These are phyloP conservation scores for Fraxinus velutina DNA, from an alignment of 305 asterid genomes.

Conservation along the genomic window DNA sequence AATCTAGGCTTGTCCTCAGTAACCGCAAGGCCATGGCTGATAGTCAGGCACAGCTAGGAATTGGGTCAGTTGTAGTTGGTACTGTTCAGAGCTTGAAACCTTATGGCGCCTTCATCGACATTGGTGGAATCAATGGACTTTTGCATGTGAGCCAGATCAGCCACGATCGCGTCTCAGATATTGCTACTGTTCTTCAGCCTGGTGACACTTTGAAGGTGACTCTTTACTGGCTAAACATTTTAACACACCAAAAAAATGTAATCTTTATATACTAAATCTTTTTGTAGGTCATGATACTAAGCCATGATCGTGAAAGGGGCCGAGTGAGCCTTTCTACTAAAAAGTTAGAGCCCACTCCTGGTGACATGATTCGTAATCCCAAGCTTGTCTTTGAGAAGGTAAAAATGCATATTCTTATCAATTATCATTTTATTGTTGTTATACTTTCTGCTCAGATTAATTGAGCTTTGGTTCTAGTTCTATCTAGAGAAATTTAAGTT, in stretches of 20 bases:
- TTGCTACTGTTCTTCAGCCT: slow-evolving; percentile 87
- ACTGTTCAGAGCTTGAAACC: slow-evolving; percentile 94
- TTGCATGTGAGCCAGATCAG: slow-evolving; percentile 93
- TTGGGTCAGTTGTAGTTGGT: slow-evolving; percentile 86
- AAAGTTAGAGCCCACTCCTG: slow-evolving; percentile 97
- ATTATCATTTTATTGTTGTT: neutral
- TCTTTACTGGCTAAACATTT: neutral
- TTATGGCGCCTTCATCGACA: slow-evolving; percentile 92
- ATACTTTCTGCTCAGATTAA: neutral
- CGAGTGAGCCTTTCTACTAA: slow-evolving; percentile 91
- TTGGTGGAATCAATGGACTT: slow-evolving; percentile 92
- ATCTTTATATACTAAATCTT: slow-evolving; percentile 18
- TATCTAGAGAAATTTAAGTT: neutral
- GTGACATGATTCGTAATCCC: slow-evolving; percentile 98
- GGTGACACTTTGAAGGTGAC: slow-evolving; percentile 87
- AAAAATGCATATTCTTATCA: slow-evolving; percentile 5
- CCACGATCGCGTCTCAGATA: slow-evolving; percentile 89
- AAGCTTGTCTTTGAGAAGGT: slow-evolving; percentile 92
- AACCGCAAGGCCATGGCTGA: slow-evolving; percentile 96
- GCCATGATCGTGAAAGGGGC: slow-evolving; percentile 99
- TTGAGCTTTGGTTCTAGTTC: neutral
- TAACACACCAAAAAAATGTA: neutral
- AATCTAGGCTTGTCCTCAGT: slow-evolving; percentile 78
- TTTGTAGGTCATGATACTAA: slow-evolving; percentile 82
- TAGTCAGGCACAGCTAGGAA: slow-evolving; percentile 95